phyloP scores from a whole-genome alignment of 2,329 filamentous ascomycete species.

The Alternaria triticina region DNA sequence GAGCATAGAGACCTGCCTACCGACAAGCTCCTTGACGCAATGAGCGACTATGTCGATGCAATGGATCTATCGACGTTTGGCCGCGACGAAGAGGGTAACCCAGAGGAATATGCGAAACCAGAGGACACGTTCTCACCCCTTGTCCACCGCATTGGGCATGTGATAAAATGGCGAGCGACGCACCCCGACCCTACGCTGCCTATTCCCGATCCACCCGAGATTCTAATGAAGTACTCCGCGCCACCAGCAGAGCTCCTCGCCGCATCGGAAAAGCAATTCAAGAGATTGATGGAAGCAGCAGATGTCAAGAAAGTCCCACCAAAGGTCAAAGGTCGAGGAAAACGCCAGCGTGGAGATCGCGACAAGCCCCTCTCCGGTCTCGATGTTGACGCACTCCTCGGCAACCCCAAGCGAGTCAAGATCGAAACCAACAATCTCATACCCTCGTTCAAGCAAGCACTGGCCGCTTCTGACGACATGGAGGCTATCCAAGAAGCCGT shows the following conservation, averaged over 20 bases:
- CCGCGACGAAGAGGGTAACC: constrained; percentile 71
- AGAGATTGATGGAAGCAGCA: constrained; percentile 70
- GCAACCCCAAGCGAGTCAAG: constrained; percentile 60
- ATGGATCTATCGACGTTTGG: constrained; percentile 83
- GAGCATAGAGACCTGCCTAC: constrained; percentile 85
- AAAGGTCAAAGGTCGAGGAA: constrained; percentile 73
- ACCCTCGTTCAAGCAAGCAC: constrained; percentile 85
- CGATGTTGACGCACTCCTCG: constrained; percentile 82
- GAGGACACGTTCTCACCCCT: constrained; percentile 85
- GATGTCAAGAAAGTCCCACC: constrained; percentile 85
- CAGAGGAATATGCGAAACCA: constrained; percentile 73
- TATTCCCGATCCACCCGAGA: constrained; percentile 54
- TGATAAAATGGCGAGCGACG: constrained; percentile 81
- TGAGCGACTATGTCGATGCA: constrained; percentile 89
- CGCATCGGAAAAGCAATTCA: constrained; percentile 64
- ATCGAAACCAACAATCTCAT: constrained; percentile 78
- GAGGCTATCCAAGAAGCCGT: constrained; percentile 70
- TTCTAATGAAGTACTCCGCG: constrained; percentile 72
- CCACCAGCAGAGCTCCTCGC: constrained; percentile 72
- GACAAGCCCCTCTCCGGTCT: constrained; percentile 89
- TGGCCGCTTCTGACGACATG: constrained; percentile 67
- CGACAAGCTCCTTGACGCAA: constrained; percentile 75
- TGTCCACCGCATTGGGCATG: constrained; percentile 88
- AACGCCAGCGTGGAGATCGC: constrained; percentile 66
- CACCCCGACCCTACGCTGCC: constrained; percentile 71